These are phyloP conservation scores for Phytopythium aichiense DNA, from an alignment of 352 stramenopile genomes.

Conservation along the genomic window DNA sequence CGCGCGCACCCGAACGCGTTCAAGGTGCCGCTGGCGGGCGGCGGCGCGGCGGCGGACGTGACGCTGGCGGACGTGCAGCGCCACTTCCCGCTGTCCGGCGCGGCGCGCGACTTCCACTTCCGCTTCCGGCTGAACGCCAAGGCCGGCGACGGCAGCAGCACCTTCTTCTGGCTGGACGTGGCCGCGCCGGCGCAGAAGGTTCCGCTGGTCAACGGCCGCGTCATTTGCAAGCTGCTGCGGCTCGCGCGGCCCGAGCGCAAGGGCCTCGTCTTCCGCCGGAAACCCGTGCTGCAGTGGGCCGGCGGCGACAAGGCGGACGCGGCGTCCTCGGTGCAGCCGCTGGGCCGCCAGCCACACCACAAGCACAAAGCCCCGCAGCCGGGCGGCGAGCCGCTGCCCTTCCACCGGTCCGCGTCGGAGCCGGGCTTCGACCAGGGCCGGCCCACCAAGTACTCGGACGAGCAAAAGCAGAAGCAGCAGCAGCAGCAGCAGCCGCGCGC, in stretches of 20 bases:
- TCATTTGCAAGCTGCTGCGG: slow-evolving; percentile 82
- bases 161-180: slow-evolving; percentile 82
- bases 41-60: slow-evolving; percentile 32
- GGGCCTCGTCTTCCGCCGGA: slow-evolving; percentile 69
- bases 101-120: slow-evolving; percentile 62
- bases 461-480: slow-evolving; percentile 2
- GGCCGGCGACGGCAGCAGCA: slow-evolving; percentile 28
- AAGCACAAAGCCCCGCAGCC: slow-evolving; percentile 13
- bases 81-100: slow-evolving; percentile 55
- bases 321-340: slow-evolving; percentile 16
- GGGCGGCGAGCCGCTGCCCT: slow-evolving; percentile 16
- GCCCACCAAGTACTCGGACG: slow-evolving; percentile 67
- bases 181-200: slow-evolving; percentile 50
- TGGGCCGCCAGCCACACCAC: slow-evolving; percentile 18
- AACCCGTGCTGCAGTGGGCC: slow-evolving; percentile 66
- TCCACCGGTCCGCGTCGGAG: slow-evolving; percentile 42
- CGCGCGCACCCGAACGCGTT: slow-evolving; percentile 81
- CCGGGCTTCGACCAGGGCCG: slow-evolving; percentile 45
- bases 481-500: slow-evolving; percentile 3
- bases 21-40: slow-evolving; percentile 31
- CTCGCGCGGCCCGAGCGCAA: slow-evolving; percentile 48
- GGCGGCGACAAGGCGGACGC: slow-evolving; percentile 10
- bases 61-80: slow-evolving; percentile 68
- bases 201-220: slow-evolving; percentile 66
- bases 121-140: slow-evolving; percentile 80